A percentile compares a stretch with the other conserved stretches of the same genome.
Evolutionary conservation across 148 eudicot genomes (phyloP).

Genomic region (Heliosperma pusillum): DNA sequence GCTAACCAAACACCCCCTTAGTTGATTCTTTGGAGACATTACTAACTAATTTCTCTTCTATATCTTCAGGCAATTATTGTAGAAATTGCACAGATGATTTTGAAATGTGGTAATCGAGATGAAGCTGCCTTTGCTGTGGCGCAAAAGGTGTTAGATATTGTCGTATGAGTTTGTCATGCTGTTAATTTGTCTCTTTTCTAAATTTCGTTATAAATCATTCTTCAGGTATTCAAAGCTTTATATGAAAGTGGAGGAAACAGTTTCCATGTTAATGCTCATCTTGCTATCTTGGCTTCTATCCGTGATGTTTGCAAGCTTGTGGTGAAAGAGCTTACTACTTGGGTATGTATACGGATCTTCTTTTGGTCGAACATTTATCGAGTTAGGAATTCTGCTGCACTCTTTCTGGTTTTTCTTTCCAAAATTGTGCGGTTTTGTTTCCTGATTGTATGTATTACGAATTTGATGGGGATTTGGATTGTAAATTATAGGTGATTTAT

Average conservation of each 20-base stretch:
- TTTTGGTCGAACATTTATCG: neutral
- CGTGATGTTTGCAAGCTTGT: conserved; percentile 96
- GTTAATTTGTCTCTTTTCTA: neutral
- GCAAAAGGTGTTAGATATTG: conserved; percentile 53
- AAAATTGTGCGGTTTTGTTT: neutral
- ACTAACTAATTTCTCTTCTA: conserved; percentile 14
- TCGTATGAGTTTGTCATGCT: neutral
- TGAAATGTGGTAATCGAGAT: conserved; percentile 78
- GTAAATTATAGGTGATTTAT: conserved; percentile 57
- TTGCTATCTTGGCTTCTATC: conserved; percentile 71
- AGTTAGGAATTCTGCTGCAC: neutral
- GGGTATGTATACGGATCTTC: conserved; percentile 52
- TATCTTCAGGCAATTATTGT: conserved; percentile 31
- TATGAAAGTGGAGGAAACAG: conserved; percentile 74
- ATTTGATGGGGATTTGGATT: neutral
- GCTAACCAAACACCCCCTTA: too few species aligned
- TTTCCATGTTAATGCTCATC: conserved; percentile 70
- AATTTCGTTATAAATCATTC: neutral
- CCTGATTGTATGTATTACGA: neutral
- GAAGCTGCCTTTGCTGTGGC: conserved; percentile 94
- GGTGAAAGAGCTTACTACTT: conserved; percentile 84
- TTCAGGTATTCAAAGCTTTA: conserved; percentile 74
- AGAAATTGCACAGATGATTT: conserved; percentile 69
- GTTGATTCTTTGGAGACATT: conserved; percentile 30
- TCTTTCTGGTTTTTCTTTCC: neutral